Evolutionary conservation across 805 yeast species (phyloP).

Genomic region (Torulaspora quercuum): DNA sequence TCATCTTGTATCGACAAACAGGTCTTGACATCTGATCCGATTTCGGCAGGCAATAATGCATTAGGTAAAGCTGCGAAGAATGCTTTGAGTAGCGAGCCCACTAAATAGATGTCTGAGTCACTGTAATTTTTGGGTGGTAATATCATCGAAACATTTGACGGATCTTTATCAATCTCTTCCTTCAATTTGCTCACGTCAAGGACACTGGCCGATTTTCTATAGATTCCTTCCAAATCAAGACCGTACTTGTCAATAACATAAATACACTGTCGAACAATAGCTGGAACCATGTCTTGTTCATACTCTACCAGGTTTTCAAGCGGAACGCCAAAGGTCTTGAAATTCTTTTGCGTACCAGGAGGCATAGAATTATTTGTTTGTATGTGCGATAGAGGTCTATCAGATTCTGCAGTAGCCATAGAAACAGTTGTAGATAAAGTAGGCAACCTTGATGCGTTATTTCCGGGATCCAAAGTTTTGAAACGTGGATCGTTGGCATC

Average conservation of each 20-base stretch:
- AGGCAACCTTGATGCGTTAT: conserved; percentile 23
- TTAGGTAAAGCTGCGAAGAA: conserved; percentile 85
- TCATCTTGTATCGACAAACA: conserved; percentile 71
- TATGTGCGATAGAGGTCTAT: conserved; percentile 35
- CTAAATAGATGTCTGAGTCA: conserved; percentile 79
- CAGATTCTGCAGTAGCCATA: conserved; percentile 25
- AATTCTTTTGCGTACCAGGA: conserved; percentile 38
- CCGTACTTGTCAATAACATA: conserved; percentile 85
- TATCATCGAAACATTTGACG: conserved; percentile 56
- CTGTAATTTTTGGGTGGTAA: conserved; percentile 54
- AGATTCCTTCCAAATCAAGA: conserved; percentile 80
- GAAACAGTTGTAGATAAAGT: conserved; percentile 29
- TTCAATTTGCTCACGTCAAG: conserved; percentile 69
- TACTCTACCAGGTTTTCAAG: conserved; percentile 71
- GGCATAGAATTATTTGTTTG: conserved; percentile 36
- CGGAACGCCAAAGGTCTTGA: conserved; percentile 75
- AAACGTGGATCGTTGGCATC: conserved; percentile 6
- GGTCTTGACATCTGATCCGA: conserved; percentile 33
- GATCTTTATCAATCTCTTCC: conserved; percentile 70
- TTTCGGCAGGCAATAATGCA: conserved; percentile 29
- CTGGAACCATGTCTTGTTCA: conserved; percentile 90
- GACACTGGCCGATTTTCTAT: conserved; percentile 78
- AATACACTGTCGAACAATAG: conserved; percentile 83
- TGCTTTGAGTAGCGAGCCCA: conserved; percentile 82
- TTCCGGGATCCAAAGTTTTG: conserved; percentile 33